Evolutionary conservation across 768 basidiomycete species (phyloP).

Genomic region (Leccinum truebloodii): DNA sequence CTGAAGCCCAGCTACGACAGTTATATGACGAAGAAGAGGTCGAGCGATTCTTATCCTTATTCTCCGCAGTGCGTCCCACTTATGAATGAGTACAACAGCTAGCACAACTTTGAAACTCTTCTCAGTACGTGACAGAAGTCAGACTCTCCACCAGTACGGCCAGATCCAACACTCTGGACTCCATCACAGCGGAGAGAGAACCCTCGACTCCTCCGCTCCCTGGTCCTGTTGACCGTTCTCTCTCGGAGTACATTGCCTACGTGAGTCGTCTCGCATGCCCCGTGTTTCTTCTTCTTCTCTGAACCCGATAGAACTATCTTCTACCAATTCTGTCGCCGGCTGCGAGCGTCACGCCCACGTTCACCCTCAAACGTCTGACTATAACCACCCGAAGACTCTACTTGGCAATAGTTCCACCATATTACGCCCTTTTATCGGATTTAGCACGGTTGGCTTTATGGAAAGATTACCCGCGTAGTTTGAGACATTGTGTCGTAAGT

Average conservation of each 20-base stretch:
- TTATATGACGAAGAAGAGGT: conserved; percentile 67
- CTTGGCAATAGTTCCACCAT: conserved; percentile 50
- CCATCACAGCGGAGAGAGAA: background rate
- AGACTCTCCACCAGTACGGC: conserved; percentile 34
- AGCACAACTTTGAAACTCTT: background rate
- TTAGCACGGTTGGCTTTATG: conserved; percentile 53
- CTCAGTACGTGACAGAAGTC: conserved; percentile 63
- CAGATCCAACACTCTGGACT: background rate
- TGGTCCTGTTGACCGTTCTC: conserved; percentile 18
- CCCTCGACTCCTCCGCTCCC: conserved; percentile 3
- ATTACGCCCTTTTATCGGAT: conserved; percentile 43
- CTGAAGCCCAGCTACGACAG: conserved; percentile 55
- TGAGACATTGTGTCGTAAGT: conserved; percentile 53
- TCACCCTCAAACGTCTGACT: conserved; percentile 55
- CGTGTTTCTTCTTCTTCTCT: conserved; percentile 11
- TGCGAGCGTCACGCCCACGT: conserved; percentile 41
- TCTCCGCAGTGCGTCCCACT: conserved; percentile 52
- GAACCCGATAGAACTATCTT: conserved; percentile 38
- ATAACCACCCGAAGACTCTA: conserved; percentile 57
- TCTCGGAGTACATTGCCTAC: conserved; percentile 29
- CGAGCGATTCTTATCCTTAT: conserved; percentile 57
- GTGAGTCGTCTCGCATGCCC: conserved; percentile 19
- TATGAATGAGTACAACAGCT: background rate
- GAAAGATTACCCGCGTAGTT: conserved; percentile 50
- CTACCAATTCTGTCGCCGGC: conserved; percentile 49